Evolutionary conservation across 768 basidiomycete genomes (phyloP).

Genomic region (Naganishia friedmannii): DNA sequence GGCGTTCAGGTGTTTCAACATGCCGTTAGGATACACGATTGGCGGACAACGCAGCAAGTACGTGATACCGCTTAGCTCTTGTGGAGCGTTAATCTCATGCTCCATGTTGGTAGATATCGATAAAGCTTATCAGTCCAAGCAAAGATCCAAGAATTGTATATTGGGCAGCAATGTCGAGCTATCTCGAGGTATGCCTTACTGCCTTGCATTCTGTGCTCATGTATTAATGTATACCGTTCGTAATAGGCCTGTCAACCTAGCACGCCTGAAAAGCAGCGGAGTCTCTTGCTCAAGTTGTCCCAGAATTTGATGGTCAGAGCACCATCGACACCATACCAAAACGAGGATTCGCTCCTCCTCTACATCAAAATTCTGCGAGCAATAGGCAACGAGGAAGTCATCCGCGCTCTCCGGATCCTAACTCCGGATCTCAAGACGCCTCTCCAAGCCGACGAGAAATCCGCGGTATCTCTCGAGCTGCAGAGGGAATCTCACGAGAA

Average conservation of each 20-base stretch:
- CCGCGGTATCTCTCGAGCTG: conserved; percentile 7
- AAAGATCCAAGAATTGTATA: conserved; percentile 23
- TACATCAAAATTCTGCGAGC: conserved; percentile 26
- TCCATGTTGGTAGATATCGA: neutral
- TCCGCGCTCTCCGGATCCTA: neutral
- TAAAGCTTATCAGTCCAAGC: conserved; percentile 19
- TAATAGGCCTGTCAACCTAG: conserved; percentile 11
- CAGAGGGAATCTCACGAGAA: neutral
- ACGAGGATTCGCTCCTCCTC: conserved; percentile 15
- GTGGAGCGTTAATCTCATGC: neutral
- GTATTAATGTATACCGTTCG: no score
- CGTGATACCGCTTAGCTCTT: neutral
- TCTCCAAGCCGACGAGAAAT: conserved; percentile 3
- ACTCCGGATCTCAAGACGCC: conserved; percentile 20
- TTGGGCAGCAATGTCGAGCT: conserved; percentile 30
- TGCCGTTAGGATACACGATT: conserved; percentile 16
- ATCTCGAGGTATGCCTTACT: conserved; percentile 24
- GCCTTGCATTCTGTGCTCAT: no score
- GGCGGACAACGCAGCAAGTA: conserved; percentile 8
- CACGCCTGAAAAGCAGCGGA: conserved; percentile 11
- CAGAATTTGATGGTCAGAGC: neutral
- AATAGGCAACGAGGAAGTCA: neutral
- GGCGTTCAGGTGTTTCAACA: conserved; percentile 22
- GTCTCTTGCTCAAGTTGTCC: conserved; percentile 14
- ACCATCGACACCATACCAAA: conserved; percentile 12